A percentile compares a stretch with the other conserved stretches of the same genome.
Evolutionary conservation across 1,139 yeast genomes (phyloP).

Genomic region (Yarrowia galli): DNA sequence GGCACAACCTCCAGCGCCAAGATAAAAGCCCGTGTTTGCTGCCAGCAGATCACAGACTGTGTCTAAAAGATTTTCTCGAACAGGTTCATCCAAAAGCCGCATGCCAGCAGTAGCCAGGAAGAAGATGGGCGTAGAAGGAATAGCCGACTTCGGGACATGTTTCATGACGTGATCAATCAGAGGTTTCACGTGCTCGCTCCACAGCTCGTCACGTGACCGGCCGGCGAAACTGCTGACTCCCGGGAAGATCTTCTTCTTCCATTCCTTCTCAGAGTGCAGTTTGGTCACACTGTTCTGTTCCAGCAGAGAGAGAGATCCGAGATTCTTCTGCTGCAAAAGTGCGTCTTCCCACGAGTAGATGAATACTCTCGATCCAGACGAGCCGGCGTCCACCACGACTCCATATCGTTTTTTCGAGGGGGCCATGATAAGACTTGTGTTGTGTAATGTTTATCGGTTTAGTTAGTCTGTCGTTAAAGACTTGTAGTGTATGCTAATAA

Average conservation of each 20-base stretch:
- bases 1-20: slow-evolving; percentile 54
- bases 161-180: slow-evolving; percentile 63
- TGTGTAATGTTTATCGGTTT: too few species aligned
- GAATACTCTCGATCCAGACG: slow-evolving; percentile 79
- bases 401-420: slow-evolving; percentile 48
- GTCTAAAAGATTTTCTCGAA: slow-evolving; percentile 61
- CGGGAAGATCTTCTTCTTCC: slow-evolving; percentile 69
- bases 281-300: slow-evolving; percentile 48
- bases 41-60: slow-evolving; percentile 62
- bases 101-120: slow-evolving; percentile 87
- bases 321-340: slow-evolving; percentile 2
- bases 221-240: slow-evolving; percentile 67
- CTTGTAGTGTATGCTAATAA: too few species aligned
- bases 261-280: slow-evolving; percentile 55
- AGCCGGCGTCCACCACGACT: slow-evolving; percentile 81
- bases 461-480: neutral
- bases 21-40: slow-evolving; percentile 60
- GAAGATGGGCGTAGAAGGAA: slow-evolving; percentile 73
- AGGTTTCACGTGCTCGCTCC: slow-evolving; percentile 64
- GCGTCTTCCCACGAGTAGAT: slow-evolving; percentile 71
- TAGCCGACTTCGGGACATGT: slow-evolving; percentile 70
- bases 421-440: neutral
- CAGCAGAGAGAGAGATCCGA: slow-evolving; percentile 32
- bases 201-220: slow-evolving; percentile 55
- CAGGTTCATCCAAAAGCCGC: slow-evolving; percentile 66